These are phyloP conservation scores for Keithomyces neogunnii DNA, from an alignment of 2,329 filamentous ascomycete species.

Conservation along the genomic window DNA sequence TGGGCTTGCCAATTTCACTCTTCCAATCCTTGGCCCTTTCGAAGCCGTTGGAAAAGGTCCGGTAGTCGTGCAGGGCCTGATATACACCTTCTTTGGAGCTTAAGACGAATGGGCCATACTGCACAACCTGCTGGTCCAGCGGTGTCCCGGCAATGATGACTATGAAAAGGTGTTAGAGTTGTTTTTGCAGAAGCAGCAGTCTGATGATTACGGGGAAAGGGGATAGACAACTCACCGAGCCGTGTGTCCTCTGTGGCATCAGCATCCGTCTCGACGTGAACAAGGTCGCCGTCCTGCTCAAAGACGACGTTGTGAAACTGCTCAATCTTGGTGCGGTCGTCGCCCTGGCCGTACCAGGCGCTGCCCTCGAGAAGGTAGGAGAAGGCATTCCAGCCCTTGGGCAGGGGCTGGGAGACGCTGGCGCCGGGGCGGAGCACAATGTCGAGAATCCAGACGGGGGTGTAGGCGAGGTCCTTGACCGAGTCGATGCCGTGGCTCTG, in stretches of 20 bases:
- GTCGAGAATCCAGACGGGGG: slow-evolving; percentile 93
- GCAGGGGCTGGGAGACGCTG: slow-evolving; percentile 65
- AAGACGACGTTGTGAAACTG: slow-evolving; percentile 89
- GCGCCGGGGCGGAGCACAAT: slow-evolving; percentile 74
- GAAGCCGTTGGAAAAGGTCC: slow-evolving; percentile 66
- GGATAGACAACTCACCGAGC: slow-evolving; percentile 27
- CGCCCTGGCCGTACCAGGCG: slow-evolving; percentile 51
- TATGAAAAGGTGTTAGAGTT: slow-evolving; percentile 1
- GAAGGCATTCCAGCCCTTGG: slow-evolving; percentile 81
- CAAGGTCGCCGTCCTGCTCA: slow-evolving; percentile 65
- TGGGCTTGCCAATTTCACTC: slow-evolving; percentile 78
- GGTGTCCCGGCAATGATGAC: slow-evolving; percentile 73
- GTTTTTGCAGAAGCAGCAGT: background rate
- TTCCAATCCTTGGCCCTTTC: slow-evolving; percentile 72
- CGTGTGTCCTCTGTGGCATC: slow-evolving; percentile 50
- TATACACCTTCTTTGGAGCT: slow-evolving; percentile 64
- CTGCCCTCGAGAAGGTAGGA: slow-evolving; percentile 75
- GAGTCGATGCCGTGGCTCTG: slow-evolving; percentile 77
- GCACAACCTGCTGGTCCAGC: slow-evolving; percentile 70
- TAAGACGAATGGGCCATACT: slow-evolving; percentile 81
- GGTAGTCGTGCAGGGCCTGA: slow-evolving; percentile 69
- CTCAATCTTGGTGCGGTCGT: slow-evolving; percentile 43
- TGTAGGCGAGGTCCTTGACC: slow-evolving; percentile 86
- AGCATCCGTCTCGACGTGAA: slow-evolving; percentile 62
- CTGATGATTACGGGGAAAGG: too few species aligned